Evolutionary conservation across 371 early-diverging fungal genomes (phyloP), one percentile per base, ranked within the genome.

Genomic region (Mortierella polycephala): DNA sequence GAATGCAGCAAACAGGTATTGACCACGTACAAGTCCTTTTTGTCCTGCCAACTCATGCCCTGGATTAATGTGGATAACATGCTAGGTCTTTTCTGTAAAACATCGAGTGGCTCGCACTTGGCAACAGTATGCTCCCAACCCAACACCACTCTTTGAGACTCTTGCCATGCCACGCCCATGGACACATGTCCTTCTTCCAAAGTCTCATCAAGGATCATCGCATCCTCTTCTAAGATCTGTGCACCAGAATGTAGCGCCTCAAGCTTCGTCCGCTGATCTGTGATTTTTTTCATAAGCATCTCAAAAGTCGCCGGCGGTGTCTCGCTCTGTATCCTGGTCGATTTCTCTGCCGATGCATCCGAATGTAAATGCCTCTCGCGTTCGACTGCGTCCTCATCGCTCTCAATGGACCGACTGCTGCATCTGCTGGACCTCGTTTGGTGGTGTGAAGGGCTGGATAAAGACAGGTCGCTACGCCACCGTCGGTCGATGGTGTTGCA

Each of bases 31-130:
- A 76, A 40, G 9, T 49, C 30, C 44, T 76, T 76, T 57, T 71
- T 76, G 30, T 71, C 59, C n/a, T 56, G 52, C 71, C 67, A 76
- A 6, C 18, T 40, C 71, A 76, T 76, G 52, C 55, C 62, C 11
- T 59, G 56, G 21, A 76, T 70, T 39, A 76, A 21, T 16, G 58
- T 44, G 14, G 68, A 63, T 14, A 76, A 12, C 13, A 46, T 37
- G 11, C n/a, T 53, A 40, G 76, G 76, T 45, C 57, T 49, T 23
- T 60, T 40, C 54, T 69, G 68, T 12, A 71, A 52, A n/a, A 21
- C 60, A 18, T 64, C 47, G 4, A 71, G 16, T 2, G 76, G 67
- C 21, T 76, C 76, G 46, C 76, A 76, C 16, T 44, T 66, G 7
- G 71, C 53, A 16, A 67, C 71, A 20, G 60, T 55, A 5, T 60